Evolutionary conservation across 2,329 filamentous ascomycete genomes (phyloP), one percentile per base, ranked within the genome.

Genomic region (Periconia digitata): DNA sequence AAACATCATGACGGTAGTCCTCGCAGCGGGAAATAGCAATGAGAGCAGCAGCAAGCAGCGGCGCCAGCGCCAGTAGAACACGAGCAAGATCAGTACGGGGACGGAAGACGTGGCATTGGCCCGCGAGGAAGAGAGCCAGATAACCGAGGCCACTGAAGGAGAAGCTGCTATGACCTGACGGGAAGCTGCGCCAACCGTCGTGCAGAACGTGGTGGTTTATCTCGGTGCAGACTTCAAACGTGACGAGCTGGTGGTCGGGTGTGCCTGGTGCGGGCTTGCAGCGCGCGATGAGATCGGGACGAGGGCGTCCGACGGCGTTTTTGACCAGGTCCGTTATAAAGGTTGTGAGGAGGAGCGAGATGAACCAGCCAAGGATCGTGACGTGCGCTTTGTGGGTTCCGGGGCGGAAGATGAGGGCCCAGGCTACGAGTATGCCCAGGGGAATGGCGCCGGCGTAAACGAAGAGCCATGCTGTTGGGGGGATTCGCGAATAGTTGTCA

Each of bases 301-400:
- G 83, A 23, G 91, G 90, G 10, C 90, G 77, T 8, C 90, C 90
- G 21, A 92, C 88, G 8, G 87, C 82, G 66, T 95, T 96, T 73
- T 99, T 99, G 66, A 97, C 80, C 22, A 75, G 66, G 67, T 97
- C 92, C 38, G 94, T 97, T 37, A 97, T 77, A 69, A 96, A 87
- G 6, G 84, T 82, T 0, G 90, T 87, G 42, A 96, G 79, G 58
- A 90, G 78, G 21, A 97, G 72, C 55, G 66, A 70, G 62, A 92
- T 90, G 43, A 85, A 76, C 51, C 96, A 85, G 18, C 90, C 89
- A 1, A 99, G 83, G 44, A 95, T 76, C 0, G 90, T 88, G 55
- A 92, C 88, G 73, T 97, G 92, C 50, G 88, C 82, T 69, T 95
- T 95, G 70, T 95, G 89, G 8, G 80, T 71, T 6, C 83, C 79